Base-by-base conservation (phyloP, 192 early-diverging fungal species). In the Dimargaris verticillata region DNA sequence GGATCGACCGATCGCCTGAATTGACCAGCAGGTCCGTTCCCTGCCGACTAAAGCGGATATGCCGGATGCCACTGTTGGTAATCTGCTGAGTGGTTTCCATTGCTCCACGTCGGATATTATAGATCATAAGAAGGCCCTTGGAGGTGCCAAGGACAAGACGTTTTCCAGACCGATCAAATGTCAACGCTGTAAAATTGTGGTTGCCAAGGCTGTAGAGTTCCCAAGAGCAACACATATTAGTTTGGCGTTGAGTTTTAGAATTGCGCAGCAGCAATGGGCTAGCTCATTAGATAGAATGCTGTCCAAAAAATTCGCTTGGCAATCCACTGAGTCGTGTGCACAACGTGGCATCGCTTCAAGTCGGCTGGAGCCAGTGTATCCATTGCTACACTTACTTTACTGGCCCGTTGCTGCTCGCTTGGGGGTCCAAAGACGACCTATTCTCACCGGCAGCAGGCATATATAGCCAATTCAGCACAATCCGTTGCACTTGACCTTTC, bases 1-100 rank as follows among this genome's bases (percentile, higher is more conserved):
- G 29, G 13, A 62, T 54, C n/a, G 26, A 25, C 44, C 46, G 48
- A n/a, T 51, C 38, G 47, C 18, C 33, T 38, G 11, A 33, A 28
- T 54, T 46, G 45, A 45, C 18, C 45, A 33, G 47, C 22, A 61
- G 76, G 29, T 73, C 86, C 86, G 71, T 77, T 50, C 83, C 83
- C 57, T 79, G 76, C 47, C 75, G 68, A 62, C 79, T 85, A 61
- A 86, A 80, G 53, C 80, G 74, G 29, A 89, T 72, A 10, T 71
- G 68, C 52, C 78, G 80, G 53, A 89, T 85, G 6, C 71, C 67
- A 41, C 76, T 66, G 49, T 58, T 68, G 24, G 65, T 62, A 28
- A 78, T 71, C 33, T 64, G 53, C 25, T 48, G 49, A 63, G 48
- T 61, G 54, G 46, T 28, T 47, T 60, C 46, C 18, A 45, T 43